These are phyloP conservation scores for Verticillium nonalfalfae DNA, from an alignment of 2,329 filamentous ascomycete species.

Conservation along the genomic window DNA sequence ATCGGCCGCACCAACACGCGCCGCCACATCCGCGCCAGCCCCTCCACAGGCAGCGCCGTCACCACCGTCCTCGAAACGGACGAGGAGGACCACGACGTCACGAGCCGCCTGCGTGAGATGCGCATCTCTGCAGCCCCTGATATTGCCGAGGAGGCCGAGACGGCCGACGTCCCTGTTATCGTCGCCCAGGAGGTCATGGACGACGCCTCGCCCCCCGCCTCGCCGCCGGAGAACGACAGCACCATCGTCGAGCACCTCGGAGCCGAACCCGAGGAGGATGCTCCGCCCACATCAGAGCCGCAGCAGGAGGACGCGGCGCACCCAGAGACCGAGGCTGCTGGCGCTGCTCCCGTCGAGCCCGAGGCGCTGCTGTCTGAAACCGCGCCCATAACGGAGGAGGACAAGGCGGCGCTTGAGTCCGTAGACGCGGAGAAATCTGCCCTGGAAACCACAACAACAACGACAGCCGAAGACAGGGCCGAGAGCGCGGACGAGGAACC, in stretches of 20 bases:
- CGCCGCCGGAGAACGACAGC: neutral
- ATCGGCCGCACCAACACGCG: slow-evolving; percentile 66
- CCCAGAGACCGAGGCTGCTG: neutral
- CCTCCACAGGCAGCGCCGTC: slow-evolving; percentile 72
- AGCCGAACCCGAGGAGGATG: slow-evolving; percentile 2
- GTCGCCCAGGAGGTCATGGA: slow-evolving; percentile 27
- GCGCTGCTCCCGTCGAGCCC: neutral
- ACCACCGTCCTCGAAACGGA: slow-evolving; percentile 77
- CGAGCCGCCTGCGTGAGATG: slow-evolving; percentile 38
- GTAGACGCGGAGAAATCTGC: neutral
- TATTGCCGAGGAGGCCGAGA: slow-evolving; percentile 44
- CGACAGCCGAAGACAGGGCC: neutral
- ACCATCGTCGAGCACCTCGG: neutral
- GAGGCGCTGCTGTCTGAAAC: neutral
- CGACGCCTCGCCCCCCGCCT: slow-evolving; percentile 7
- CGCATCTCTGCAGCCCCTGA: slow-evolving; percentile 48
- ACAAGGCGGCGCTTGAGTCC: neutral
- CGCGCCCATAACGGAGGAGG: neutral
- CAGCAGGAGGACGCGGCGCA: neutral
- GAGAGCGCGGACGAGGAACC: slow-evolving; percentile 9
- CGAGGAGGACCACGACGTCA: slow-evolving; percentile 58
- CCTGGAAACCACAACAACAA: neutral
- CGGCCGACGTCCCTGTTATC: slow-evolving; percentile 33
- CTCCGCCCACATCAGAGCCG: neutral
- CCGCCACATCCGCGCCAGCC: slow-evolving; percentile 73